Conservation (phyloP, 345 rosid species). For the Eucalyptus tenuipes region DNA sequence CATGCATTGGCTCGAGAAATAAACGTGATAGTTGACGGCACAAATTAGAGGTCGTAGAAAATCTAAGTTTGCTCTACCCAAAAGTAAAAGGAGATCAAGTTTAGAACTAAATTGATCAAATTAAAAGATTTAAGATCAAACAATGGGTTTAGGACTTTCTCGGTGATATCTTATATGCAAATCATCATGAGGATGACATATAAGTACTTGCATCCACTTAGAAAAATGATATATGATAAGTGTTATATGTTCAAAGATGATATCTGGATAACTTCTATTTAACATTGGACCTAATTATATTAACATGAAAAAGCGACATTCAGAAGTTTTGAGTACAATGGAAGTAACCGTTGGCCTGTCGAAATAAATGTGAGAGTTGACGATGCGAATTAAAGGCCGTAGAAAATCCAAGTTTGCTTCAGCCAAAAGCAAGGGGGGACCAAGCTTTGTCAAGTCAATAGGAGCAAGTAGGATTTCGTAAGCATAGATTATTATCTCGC, state of each 20-base stretch:
- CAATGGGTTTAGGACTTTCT: no score
- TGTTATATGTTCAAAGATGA: neutral
- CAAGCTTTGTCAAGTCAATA: neutral
- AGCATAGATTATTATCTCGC: neutral
- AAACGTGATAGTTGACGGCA: neutral
- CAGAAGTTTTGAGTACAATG: neutral
- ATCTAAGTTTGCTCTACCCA: neutral
- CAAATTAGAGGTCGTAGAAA: neutral
- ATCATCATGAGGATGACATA: neutral
- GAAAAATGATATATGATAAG: neutral
- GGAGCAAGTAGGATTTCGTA: neutral
- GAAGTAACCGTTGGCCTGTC: neutral
- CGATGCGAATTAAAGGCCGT: neutral
- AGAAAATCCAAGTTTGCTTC: neutral
- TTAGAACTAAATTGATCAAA: rapidly evolving
- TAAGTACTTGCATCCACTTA: neutral
- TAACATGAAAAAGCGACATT: neutral
- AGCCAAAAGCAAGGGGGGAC: neutral
- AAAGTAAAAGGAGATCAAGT: neutral
- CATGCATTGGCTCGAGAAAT: rapidly evolving
- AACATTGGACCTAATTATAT: neutral
- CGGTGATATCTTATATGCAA: no score
- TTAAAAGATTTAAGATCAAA: no score
- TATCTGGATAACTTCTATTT: neutral
- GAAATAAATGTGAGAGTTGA: neutral